phyloP scores from a whole-genome alignment of 495 filamentous ascomycete genomes.

The Penicillium fimorum region DNA sequence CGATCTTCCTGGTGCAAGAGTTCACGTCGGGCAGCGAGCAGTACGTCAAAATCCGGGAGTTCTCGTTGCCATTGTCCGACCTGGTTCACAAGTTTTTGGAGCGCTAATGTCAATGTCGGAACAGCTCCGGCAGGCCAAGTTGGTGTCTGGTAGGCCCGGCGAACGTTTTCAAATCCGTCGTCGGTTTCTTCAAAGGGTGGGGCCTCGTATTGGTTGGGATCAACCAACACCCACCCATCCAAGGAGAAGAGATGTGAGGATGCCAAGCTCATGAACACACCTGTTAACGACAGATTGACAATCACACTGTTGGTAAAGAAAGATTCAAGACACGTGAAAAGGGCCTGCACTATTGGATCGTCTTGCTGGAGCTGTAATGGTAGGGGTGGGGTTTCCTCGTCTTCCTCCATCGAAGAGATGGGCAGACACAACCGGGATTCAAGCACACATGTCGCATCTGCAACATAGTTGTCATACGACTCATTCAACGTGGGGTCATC shows the following conservation, averaged over 20 bases:
- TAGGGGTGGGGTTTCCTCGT: conserved; percentile 26
- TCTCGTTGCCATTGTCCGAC: conserved; percentile 64
- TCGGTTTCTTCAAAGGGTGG: not conserved
- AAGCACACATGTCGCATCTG: conserved; percentile 73
- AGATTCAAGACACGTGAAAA: conserved; percentile 65
- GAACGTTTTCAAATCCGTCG: conserved; percentile 28
- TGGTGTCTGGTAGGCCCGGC: conserved; percentile 35
- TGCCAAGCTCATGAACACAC: conserved; percentile 75
- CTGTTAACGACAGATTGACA: conserved; percentile 82
- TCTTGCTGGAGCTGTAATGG: conserved; percentile 56
- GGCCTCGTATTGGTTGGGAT: conserved; percentile 51
- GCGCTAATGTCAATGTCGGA: conserved; percentile 40
- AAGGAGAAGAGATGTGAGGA: conserved; percentile 79
- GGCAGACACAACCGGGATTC: conserved; percentile 64
- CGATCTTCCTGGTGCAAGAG: conserved; percentile 39
- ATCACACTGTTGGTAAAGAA: conserved; percentile 91
- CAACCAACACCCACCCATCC: conserved; percentile 85
- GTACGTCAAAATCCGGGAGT: conserved; percentile 72
- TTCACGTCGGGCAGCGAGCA: conserved; percentile 67
- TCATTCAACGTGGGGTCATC: conserved; percentile 70
- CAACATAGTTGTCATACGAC: conserved; percentile 76
- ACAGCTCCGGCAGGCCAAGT: conserved; percentile 38
- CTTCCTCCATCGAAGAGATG: conserved; percentile 24
- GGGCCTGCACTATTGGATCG: conserved; percentile 71
- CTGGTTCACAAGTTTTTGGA: conserved; percentile 58